phyloP scores from a whole-genome alignment of 352 stramenopile genomes.

The Salisapilia sapeloensis region DNA sequence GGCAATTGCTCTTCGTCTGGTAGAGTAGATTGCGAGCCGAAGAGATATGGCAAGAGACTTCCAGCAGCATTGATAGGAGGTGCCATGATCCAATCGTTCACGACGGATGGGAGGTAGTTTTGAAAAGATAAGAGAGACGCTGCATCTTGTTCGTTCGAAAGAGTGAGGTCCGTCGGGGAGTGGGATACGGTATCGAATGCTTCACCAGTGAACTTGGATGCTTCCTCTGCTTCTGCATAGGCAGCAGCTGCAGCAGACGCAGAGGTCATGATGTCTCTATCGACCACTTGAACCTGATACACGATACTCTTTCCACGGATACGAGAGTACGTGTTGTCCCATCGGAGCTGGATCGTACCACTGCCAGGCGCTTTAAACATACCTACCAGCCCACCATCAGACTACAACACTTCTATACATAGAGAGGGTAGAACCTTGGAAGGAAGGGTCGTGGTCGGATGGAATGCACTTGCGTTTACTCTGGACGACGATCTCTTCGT shows the following conservation, averaged over 20 bases:
- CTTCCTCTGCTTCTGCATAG: conserved; percentile 42
- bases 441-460: too few relatives aligned
- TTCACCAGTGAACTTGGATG: conserved; percentile 18
- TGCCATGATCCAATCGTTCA: conserved; percentile 48
- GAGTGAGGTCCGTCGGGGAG: conserved; percentile 3
- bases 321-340: conserved; percentile 74
- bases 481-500: too few relatives aligned
- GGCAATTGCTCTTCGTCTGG: conserved; percentile 5
- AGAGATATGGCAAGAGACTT: conserved; percentile 43
- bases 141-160: conserved; percentile 4
- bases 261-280: conserved; percentile 50
- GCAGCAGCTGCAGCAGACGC: conserved; percentile 47
- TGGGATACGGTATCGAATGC: conserved; percentile 13
- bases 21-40: conserved; percentile 21
- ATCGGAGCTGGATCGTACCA: conserved; percentile 40
- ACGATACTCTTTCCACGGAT: conserved; percentile 59
- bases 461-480: too few relatives aligned
- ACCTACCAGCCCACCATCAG: too few relatives aligned
- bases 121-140: conserved; percentile 15
- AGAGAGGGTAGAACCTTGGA: too few relatives aligned
- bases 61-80: conserved; percentile 42
- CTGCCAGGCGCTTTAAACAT: conserved; percentile 37
- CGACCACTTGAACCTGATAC: conserved; percentile 61
- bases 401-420: too few relatives aligned
- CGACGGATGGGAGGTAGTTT: conserved; percentile 22